Base-by-base conservation (phyloP, 805 yeast genomes). In the Candida nitratophila region DNA sequence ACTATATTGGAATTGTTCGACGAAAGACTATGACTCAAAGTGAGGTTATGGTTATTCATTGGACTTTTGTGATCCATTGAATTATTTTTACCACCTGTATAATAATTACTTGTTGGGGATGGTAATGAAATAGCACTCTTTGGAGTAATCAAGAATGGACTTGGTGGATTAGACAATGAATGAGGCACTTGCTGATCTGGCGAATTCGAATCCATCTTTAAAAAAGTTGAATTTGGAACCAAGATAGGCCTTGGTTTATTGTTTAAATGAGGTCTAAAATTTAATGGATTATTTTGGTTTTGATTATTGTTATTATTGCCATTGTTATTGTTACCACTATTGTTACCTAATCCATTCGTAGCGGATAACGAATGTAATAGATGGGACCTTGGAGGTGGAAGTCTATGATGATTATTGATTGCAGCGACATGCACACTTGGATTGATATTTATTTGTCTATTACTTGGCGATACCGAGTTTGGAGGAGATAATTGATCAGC, bases 191-290 rank as follows among this genome's bases (percentile, higher is more conserved):
- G 15, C 4, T 24, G 9, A 24, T 37, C 15, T 26, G 21, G 14
- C 4, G 38, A 8, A 24, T 22, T 22, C 5, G 34, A 19, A 21
- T 39, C 27, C 7, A 29, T 39, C 7, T 32, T 41, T 15, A 21
- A 26, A 39, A 48, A 51, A 39, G 51, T 47, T n/a, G 52, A 47
- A 39, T 53, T 50, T 22, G 55, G 53, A 30, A 61, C 56, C 22
- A 55, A 40, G 16, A 61, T 53, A 1, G 66, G 65, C 12, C 60
- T 44, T 17, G 66, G 66, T 43, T 61, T 61, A 46, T 58, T 56
- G 12, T n/a, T 45, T 15, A 53, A 38, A 38, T 54, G 50, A 11
- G 64, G 64, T 47, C 64, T 52, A 44, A 60, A 57, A 29, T n/a
- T 22, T 6, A 19, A 15, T 4, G 35, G 21, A 37, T 20, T 3